Base-by-base conservation (phyloP, 2,329 filamentous ascomycete genomes). In the Venturia carpophila region DNA sequence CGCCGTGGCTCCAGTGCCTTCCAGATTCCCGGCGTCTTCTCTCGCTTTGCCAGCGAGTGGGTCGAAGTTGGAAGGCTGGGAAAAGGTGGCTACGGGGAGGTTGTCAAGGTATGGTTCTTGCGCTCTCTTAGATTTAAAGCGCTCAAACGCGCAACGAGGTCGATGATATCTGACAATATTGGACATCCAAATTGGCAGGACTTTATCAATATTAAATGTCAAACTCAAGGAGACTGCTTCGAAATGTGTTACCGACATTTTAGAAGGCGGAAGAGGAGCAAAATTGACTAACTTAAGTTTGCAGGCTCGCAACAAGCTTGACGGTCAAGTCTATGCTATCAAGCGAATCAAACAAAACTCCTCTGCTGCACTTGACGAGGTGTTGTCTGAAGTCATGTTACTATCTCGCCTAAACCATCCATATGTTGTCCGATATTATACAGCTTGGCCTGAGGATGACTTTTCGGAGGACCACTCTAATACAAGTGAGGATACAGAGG, bases 381-480 rank as follows among this genome's bases (percentile, higher is more conserved):
- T 92, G 15, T 74, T 93, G 34, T 91, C 90, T 64, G 90, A 94
- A 74, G 93, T 97, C 49, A 88, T 92, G 73, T 79, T 97, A 10
- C 80, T 99, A 19, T 96, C 93, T n/a, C 86, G 91, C 67, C 83
- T 99, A 65, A 97, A 95, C 71, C 93, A 97, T 75, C 92, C 92
- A 3, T 87, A 87, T 69, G 85, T 89, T 21, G 91, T 97, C 66
- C 87, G 94, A 58, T 99, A 99, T 74, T 97, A 92, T 76, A 92
- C 92, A 64, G 92, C 94, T 2, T 99, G 94, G 94, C 85, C 94
- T 1, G 93, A 97, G 74, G 87, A 92, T 70, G 76, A 79, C 42
- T n/a, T 68, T 13, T 68, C 71, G 7, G 68, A 67, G 55, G 56
- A 45, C 34, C 21, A 52, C 24, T 61, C 65, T 24, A 37, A 65